Conservation (phyloP, 768 basidiomycete species). For the Gymnopilus dilepis region DNA sequence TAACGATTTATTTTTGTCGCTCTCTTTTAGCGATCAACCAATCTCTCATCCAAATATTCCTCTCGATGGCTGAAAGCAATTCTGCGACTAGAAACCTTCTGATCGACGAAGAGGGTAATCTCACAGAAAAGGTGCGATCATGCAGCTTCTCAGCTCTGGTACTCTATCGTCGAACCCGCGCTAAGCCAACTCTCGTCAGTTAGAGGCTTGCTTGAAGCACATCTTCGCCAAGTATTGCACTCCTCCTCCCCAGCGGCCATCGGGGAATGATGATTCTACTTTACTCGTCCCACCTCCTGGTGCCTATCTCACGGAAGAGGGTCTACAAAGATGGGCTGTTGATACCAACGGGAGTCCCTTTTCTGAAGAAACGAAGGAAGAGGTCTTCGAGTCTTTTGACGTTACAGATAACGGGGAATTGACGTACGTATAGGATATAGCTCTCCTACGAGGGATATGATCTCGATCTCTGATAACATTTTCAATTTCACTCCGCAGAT, state of each 20-base stretch:
- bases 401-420: constrained; percentile 71
- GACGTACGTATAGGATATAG: constrained; percentile 60
- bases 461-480: constrained; percentile 37
- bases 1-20: not conserved
- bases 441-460: constrained; percentile 38
- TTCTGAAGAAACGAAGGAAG: constrained; percentile 76
- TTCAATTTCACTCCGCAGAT: constrained; percentile 41
- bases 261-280: constrained; percentile 11
- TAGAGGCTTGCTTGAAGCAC: constrained; percentile 72
- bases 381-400: constrained; percentile 77
- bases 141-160: not conserved
- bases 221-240: constrained; percentile 83
- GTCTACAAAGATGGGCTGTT: constrained; percentile 74
- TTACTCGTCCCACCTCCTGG: constrained; percentile 55
- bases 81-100: constrained; percentile 41
- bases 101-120: constrained; percentile 72
- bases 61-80: constrained; percentile 16
- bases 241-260: constrained; percentile 37
- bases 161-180: not conserved
- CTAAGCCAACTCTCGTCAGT: constrained; percentile 39
- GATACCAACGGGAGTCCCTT: constrained; percentile 89
- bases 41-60: not conserved
- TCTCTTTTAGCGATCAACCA: not conserved
- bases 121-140: constrained; percentile 61
- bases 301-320: constrained; percentile 63